A percentile compares a stretch with the other conserved stretches of the same genome.
Conservation (phyloP, 2,329 filamentous ascomycete species). For the Uncinocarpus reesii region DNA sequence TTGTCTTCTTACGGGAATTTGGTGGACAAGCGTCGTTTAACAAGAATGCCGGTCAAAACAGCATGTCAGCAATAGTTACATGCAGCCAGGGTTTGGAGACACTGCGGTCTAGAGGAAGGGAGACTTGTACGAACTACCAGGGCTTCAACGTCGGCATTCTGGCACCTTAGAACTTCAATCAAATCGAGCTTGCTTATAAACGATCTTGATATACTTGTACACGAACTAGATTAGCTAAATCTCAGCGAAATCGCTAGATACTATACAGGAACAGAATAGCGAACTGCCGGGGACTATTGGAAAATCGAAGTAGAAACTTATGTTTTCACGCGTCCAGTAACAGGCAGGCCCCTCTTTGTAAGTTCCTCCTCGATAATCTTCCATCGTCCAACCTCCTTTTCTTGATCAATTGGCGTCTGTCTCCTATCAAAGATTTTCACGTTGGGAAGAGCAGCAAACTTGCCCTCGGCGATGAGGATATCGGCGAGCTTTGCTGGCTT, state of each 20-base stretch:
- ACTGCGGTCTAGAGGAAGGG: no score
- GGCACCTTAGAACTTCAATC: neutral
- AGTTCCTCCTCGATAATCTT: slow-evolving; percentile 70
- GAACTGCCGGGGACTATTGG: neutral
- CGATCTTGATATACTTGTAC: slow-evolving; percentile 3
- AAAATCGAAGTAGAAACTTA: neutral
- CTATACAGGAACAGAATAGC: neutral
- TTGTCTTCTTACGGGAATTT: no score
- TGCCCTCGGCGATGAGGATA: slow-evolving; percentile 40
- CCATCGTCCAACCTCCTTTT: slow-evolving; percentile 62
- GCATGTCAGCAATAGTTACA: no score
- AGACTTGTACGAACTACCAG: neutral
- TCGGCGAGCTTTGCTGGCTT: slow-evolving; percentile 51
- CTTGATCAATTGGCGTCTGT: slow-evolving; percentile 60
- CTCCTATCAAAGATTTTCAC: slow-evolving; percentile 56
- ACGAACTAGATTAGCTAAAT: neutral
- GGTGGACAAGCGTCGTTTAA: no score
- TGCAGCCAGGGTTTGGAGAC: no score
- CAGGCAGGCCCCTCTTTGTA: slow-evolving; percentile 50
- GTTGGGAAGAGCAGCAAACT: slow-evolving; percentile 52
- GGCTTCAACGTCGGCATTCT: neutral
- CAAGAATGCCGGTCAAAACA: no score
- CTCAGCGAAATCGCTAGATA: neutral
- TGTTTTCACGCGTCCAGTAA: slow-evolving; percentile 22
- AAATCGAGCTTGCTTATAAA: neutral